Evolutionary conservation across 192 early-diverging fungal species (phyloP).

Genomic region (Gaertneriomyces sp.): DNA sequence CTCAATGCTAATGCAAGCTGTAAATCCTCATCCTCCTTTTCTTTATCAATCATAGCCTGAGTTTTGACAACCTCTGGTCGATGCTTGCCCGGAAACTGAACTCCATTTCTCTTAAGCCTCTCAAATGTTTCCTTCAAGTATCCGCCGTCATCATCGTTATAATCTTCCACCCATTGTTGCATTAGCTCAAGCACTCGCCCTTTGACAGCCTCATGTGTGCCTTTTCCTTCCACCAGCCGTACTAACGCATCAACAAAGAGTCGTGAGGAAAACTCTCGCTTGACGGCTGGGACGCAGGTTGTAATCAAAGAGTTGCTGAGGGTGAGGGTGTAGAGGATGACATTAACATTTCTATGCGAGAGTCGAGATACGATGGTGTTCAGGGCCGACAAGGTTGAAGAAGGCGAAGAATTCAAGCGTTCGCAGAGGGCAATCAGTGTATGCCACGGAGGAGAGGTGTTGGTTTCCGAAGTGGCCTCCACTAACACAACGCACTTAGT

Average conservation of each 20-base stretch:
- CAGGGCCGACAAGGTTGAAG: too few species aligned
- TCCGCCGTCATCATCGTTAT: constrained; percentile 28
- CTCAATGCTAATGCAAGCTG: constrained; percentile 90
- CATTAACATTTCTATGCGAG: constrained; percentile 62
- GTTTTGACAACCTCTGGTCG: constrained; percentile 39
- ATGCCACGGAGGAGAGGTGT: too few species aligned
- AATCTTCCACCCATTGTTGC: constrained; percentile 87
- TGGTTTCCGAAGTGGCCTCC: too few species aligned
- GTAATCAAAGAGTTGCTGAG: constrained; percentile 86
- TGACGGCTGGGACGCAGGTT: constrained; percentile 77
- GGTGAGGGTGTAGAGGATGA: constrained; percentile 46
- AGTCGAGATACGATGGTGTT: constrained; percentile 17
- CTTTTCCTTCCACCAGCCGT: constrained; percentile 66
- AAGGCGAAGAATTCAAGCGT: too few species aligned
- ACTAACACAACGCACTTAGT: too few species aligned
- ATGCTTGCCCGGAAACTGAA: constrained; percentile 35
- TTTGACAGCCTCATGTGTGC: constrained; percentile 77
- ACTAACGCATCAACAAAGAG: constrained; percentile 77
- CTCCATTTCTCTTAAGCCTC: too few species aligned
- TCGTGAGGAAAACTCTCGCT: constrained; percentile 82
- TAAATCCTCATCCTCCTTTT: constrained; percentile 93
- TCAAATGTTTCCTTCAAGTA: too few species aligned
- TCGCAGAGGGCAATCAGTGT: too few species aligned
- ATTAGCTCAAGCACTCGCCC: constrained; percentile 80
- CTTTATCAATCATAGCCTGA: constrained; percentile 63